Conservation (phyloP, 2,329 filamentous ascomycete genomes). For the Microsporum canis region DNA sequence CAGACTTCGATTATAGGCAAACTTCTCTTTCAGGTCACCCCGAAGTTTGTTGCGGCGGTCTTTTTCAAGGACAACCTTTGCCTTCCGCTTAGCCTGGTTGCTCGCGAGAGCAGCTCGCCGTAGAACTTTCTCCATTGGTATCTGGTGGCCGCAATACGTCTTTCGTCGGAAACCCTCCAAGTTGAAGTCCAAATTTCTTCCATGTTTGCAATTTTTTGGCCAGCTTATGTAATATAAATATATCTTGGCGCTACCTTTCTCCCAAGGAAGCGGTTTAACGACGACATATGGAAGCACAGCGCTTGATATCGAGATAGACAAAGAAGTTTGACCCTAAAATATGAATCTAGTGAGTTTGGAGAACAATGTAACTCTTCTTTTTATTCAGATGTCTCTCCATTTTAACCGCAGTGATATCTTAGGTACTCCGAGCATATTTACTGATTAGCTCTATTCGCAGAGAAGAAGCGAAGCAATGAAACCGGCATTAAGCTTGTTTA, state of each 20-base stretch:
- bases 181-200: not conserved
- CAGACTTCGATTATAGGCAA: constrained; percentile 24
- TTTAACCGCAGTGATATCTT: too few relatives aligned
- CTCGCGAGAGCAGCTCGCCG: constrained; percentile 56
- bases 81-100: constrained; percentile 45
- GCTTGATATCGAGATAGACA: not conserved
- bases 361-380: too few relatives aligned
- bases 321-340: too few relatives aligned
- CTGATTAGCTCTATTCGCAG: too few relatives aligned
- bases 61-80: constrained; percentile 34
- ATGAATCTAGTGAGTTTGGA: too few relatives aligned
- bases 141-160: constrained; percentile 3
- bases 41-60: constrained; percentile 30
- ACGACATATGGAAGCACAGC: not conserved
- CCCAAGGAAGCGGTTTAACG: not conserved
- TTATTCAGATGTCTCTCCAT: too few relatives aligned
- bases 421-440: too few relatives aligned
- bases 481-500: too few relatives aligned
- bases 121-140: constrained; percentile 57
- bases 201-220: not conserved
- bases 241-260: not conserved
- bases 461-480: too few relatives aligned
- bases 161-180: not conserved
- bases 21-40: constrained; percentile 21
- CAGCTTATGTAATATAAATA: not conserved